Evolutionary conservation across 495 filamentous ascomycete genomes (phyloP).

Genomic region (Penicillium antarcticum): DNA sequence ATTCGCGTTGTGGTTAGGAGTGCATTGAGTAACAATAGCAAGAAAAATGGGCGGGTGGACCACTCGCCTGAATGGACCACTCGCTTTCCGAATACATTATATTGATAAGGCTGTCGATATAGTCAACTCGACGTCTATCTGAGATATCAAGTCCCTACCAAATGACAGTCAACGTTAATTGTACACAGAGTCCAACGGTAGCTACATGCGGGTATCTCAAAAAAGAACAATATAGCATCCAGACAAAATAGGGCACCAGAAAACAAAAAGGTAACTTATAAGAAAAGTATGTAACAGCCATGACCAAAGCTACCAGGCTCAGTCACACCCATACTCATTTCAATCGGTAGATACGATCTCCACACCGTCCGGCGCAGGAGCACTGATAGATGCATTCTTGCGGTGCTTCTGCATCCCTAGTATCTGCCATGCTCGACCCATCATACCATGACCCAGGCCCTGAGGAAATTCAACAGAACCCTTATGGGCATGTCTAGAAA

Average conservation of each 20-base stretch:
- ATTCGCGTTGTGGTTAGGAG: too few species aligned
- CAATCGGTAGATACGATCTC: constrained; percentile 24
- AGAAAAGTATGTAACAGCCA: neutral
- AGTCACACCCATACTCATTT: neutral
- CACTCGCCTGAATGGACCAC: too few species aligned
- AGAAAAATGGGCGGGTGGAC: too few species aligned
- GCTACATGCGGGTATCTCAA: constrained; percentile 6
- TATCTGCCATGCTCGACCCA: constrained; percentile 45
- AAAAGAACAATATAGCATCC: constrained; percentile 10
- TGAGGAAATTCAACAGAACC: constrained; percentile 34
- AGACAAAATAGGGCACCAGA: constrained; percentile 6
- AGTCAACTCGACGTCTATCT: neutral
- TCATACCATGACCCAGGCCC: constrained; percentile 42
- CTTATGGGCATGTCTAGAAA: constrained; percentile 25
- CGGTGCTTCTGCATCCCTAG: constrained; percentile 39
- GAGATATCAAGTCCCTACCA: neutral
- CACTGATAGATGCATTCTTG: constrained; percentile 18
- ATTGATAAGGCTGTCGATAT: too few species aligned
- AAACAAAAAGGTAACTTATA: neutral
- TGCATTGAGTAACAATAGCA: too few species aligned
- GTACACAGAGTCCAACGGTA: neutral
- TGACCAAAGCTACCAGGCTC: neutral
- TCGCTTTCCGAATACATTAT: too few species aligned
- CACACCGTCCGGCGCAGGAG: constrained; percentile 11
- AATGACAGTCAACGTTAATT: neutral